Evolutionary conservation across 1,284 basidiomycete genomes (phyloP), one percentile per base, ranked within the genome.

Genomic region (Cerioporus squamosus): DNA sequence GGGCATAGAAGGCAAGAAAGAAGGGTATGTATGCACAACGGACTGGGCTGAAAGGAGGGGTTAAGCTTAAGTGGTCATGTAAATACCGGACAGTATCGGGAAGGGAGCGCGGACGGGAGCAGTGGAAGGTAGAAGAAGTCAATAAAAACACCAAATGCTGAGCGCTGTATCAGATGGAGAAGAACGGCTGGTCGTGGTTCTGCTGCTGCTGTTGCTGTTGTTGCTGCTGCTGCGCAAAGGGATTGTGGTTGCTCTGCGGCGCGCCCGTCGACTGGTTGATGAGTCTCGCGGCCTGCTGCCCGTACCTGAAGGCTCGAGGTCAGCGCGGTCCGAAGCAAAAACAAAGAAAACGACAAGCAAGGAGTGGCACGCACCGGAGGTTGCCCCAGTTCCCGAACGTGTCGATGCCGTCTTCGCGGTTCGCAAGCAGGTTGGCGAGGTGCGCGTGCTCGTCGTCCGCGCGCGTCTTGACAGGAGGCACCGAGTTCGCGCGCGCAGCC

Each of bases 361-460:
- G n/a, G n/a, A n/a, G n/a, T n/a, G 43, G 53, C 39, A 66, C 79
- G 64, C 70, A 90, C 81, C 95, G 84, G 60, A 96, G 74, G 54
- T 81, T 70, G 38, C 96, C 95, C 42, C 86, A 69, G 73, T 98
- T 98, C 50, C 95, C 95, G 71, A 98, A 98, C 43, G 95, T 96
- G 76, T 98, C 95, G 72, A 91, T 79, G 0, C 96, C 95, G 66
- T 94, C 94, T 24, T 70, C 94, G 53, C 88, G 81, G 66, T 92
- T 91, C 7, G 93, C 95, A 62, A 97, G 85, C 66, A 97, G 74
- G 57, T 76, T 80, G 5, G 94, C 94, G 54, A 98, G 82, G 47
- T 88, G 83, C 8, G 88, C 74, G 72, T 97, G 89, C 66, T 93
- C 86, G 58, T 90, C 70, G 73, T 64, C 69, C 70, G 62, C 52